Evolutionary conservation across 2,329 filamentous ascomycete genomes (phyloP).

Genomic region (Sporothrix brunneoviolacea): DNA sequence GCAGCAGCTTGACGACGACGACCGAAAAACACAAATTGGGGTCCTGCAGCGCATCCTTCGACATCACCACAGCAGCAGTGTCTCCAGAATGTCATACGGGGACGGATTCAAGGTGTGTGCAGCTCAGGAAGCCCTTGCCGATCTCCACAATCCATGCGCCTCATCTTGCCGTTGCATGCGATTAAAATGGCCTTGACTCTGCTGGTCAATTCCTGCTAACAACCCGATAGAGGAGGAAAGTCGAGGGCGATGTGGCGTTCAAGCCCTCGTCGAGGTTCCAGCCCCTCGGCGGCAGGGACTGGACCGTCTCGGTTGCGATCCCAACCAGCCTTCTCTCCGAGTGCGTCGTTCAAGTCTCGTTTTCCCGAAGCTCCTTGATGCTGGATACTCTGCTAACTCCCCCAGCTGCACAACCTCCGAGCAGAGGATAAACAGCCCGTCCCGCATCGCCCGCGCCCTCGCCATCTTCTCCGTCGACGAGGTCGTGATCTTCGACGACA

Average conservation of each 20-base stretch:
- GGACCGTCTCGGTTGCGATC: slow-evolving; percentile 71
- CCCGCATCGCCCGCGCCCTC: slow-evolving; percentile 71
- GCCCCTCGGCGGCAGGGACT: slow-evolving; percentile 56
- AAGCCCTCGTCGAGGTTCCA: slow-evolving; percentile 65
- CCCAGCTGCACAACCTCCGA: slow-evolving; percentile 64
- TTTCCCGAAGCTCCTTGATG: too few species aligned
- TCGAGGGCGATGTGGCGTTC: slow-evolving; percentile 38
- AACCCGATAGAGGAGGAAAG: slow-evolving; percentile 43
- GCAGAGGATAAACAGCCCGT: slow-evolving; percentile 65
- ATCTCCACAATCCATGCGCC: too few species aligned
- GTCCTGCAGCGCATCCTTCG: neutral
- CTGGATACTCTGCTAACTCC: too few species aligned
- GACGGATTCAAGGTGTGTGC: slow-evolving; percentile 19
- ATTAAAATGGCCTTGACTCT: neutral
- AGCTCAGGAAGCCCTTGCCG: too few species aligned
- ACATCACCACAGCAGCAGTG: neutral
- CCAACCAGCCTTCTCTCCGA: slow-evolving; percentile 72
- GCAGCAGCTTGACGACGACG: neutral
- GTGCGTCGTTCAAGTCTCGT: slow-evolving; percentile 47
- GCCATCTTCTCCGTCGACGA: slow-evolving; percentile 83
- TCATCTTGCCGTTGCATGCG: too few species aligned
- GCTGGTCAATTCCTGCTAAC: neutral
- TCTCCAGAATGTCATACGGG: slow-evolving; percentile 17
- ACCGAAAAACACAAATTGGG: neutral
- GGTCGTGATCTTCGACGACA: slow-evolving; percentile 74